Evolutionary conservation across 2,329 filamentous ascomycete species (phyloP).

Genomic region (Metarhizium brunneum): DNA sequence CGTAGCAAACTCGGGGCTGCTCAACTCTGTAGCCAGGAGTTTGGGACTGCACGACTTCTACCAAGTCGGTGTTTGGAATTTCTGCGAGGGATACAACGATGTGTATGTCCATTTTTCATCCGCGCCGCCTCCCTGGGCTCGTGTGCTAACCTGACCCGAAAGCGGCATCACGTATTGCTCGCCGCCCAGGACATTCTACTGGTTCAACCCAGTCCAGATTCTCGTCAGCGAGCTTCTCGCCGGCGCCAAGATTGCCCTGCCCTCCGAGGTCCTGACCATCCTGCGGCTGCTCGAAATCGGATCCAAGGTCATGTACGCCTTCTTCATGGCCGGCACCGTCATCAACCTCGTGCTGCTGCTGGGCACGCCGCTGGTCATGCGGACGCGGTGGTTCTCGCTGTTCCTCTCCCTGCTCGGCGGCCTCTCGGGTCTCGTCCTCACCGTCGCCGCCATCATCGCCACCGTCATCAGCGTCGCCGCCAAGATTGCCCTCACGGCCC

Average conservation of each 20-base stretch:
- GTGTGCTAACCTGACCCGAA: neutral
- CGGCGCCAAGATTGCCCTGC: slow-evolving; percentile 75
- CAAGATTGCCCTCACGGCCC: slow-evolving; percentile 62
- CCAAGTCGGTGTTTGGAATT: slow-evolving; percentile 84
- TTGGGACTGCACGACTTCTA: slow-evolving; percentile 92
- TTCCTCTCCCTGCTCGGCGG: slow-evolving; percentile 61
- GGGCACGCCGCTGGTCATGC: slow-evolving; percentile 45
- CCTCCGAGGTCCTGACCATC: slow-evolving; percentile 61
- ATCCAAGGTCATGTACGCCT: slow-evolving; percentile 80
- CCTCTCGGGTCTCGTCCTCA: slow-evolving; percentile 56
- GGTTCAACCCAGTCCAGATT: slow-evolving; percentile 85
- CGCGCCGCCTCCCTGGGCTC: neutral
- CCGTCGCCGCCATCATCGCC: slow-evolving; percentile 63
- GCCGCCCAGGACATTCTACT: slow-evolving; percentile 60
- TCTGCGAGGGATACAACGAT: slow-evolving; percentile 75
- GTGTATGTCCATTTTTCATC: slow-evolving; percentile 30
- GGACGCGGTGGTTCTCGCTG: slow-evolving; percentile 53
- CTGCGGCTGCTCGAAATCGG: slow-evolving; percentile 65
- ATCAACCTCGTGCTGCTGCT: slow-evolving; percentile 67
- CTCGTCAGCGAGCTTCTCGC: slow-evolving; percentile 70
- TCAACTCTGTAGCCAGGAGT: slow-evolving; percentile 80
- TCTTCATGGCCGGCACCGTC: slow-evolving; percentile 66
- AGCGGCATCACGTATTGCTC: slow-evolving; percentile 72
- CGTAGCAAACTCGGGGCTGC: slow-evolving; percentile 61
- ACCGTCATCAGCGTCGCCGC: slow-evolving; percentile 81